Evolutionary conservation across 164 flowering plant genomes (phyloP).

Genomic region (Umbellularia californica): DNA sequence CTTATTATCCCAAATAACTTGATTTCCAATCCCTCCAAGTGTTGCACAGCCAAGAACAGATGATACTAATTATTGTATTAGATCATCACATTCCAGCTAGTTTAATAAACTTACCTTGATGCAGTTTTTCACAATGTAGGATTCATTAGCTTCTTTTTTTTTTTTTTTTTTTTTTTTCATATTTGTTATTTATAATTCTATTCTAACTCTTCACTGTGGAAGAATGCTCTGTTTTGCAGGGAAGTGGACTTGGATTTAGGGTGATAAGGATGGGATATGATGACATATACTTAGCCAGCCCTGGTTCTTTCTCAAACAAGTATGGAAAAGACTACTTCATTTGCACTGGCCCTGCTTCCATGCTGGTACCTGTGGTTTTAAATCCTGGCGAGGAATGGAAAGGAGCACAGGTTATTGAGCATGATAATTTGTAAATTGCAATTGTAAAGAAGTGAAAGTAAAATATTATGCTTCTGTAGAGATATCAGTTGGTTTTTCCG

Average conservation of each 20-base stretch:
- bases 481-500: constrained; percentile 9
- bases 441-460: background rate
- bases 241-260: constrained; percentile 62
- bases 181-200: too few relatives aligned
- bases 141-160: background rate
- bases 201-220: background rate
- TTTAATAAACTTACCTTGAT: background rate
- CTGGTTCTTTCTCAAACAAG: constrained; percentile 63
- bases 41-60: background rate
- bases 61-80: background rate
- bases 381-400: constrained; percentile 79
- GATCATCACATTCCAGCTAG: background rate
- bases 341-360: constrained; percentile 86
- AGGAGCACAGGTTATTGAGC: constrained; percentile 88
- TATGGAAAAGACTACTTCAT: constrained; percentile 69
- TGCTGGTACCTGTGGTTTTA: constrained; percentile 68
- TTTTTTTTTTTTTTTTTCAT: too few relatives aligned
- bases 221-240: constrained; percentile 36
- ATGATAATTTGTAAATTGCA: constrained; percentile 66
- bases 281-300: constrained; percentile 60
- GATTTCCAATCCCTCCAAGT: background rate
- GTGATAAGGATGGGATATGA: constrained; percentile 78
- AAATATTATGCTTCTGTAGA: constrained; percentile 6
- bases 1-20: background rate
- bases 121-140: background rate